These are phyloP conservation scores for Knoxdaviesia proteae DNA, from an alignment of 2,329 filamentous ascomycete genomes.

Conservation along the genomic window DNA sequence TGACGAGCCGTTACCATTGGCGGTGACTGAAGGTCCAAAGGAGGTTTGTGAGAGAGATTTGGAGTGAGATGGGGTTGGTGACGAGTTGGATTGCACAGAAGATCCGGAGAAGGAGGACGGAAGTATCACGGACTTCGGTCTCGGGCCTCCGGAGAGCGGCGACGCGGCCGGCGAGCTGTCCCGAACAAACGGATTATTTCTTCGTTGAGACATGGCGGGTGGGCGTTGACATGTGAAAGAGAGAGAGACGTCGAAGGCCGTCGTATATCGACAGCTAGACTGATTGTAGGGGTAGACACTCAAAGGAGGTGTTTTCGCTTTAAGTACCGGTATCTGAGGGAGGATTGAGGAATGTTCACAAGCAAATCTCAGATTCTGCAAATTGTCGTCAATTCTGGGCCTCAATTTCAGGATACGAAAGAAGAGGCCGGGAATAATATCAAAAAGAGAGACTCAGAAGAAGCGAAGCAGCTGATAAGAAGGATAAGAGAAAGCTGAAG, in stretches of 20 bases:
- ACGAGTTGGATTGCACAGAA: slow-evolving; percentile 17
- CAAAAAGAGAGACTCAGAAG: background rate
- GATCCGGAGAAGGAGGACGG: slow-evolving; percentile 41
- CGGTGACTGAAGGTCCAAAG: slow-evolving; percentile 19
- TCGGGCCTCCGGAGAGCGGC: slow-evolving; percentile 29
- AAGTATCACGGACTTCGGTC: slow-evolving; percentile 45
- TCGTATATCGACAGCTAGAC: no score
- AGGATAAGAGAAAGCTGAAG: slow-evolving; percentile 15
- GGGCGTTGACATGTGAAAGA: background rate
- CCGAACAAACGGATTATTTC: slow-evolving; percentile 62
- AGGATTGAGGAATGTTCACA: no score
- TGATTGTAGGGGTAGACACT: no score
- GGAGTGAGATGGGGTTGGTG: slow-evolving; percentile 31
- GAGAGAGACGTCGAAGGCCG: background rate
- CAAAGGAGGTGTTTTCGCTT: no score
- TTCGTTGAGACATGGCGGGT: slow-evolving; percentile 38
- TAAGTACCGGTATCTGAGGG: no score
- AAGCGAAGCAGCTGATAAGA: background rate
- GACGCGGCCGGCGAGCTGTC: slow-evolving; percentile 41
- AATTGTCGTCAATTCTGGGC: no score
- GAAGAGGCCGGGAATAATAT: background rate
- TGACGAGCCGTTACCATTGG: slow-evolving; percentile 15
- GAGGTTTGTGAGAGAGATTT: slow-evolving; percentile 46
- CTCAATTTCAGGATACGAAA: no score
- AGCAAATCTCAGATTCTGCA: no score